Base-by-base conservation (phyloP, 2,329 filamentous ascomycete genomes). In the Beauveria brongniartii region DNA sequence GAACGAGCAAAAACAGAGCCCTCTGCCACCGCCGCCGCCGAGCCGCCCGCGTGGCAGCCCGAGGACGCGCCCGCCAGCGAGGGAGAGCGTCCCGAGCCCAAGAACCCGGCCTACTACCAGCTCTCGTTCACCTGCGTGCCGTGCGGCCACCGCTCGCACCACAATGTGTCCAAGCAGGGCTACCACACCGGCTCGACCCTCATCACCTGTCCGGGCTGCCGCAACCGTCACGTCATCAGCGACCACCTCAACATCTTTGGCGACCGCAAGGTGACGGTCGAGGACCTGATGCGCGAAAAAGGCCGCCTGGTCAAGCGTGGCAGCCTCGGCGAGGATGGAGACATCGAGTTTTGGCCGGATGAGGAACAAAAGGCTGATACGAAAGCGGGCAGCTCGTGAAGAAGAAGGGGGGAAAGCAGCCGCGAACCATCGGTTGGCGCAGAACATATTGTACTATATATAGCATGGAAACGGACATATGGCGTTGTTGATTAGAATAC, bases 91-190 rank as follows among this genome's bases (percentile, higher is more conserved):
- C 71, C 69, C 16, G 67, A 72, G 26, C 58, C 64, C 41, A 73
- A 72, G 28, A 69, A 71, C 65, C 71, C 85, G 66, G 91, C 91
- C 1, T 85, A 90, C 61, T 99, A 97, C 76, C 82, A 91, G 67
- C 81, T 99, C 65, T 90, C 87, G 55, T 97, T 99, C 73, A 99
- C 94, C 66, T 99, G 94, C 82, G 87, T 89, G 62, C 91, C 90
- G 37, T 99, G 94, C 76, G 79, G 81, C 51, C 78, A 83, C 41
- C 88, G 92, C 62, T 95, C 91, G n/a, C 82, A 86, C 14, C 95
- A 99, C 76, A 83, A 83, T 55, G 80, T 99, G 68, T 91, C 91
- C 34, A 97, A 97, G 74, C 94, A 97, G 71, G 94, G 91, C 37
- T 99, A 99, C 72, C 92, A 97, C 74, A 81, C 87, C 64, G 94